Base-by-base conservation (phyloP, 169 alveolate species). In the Plasmodium inui region DNA sequence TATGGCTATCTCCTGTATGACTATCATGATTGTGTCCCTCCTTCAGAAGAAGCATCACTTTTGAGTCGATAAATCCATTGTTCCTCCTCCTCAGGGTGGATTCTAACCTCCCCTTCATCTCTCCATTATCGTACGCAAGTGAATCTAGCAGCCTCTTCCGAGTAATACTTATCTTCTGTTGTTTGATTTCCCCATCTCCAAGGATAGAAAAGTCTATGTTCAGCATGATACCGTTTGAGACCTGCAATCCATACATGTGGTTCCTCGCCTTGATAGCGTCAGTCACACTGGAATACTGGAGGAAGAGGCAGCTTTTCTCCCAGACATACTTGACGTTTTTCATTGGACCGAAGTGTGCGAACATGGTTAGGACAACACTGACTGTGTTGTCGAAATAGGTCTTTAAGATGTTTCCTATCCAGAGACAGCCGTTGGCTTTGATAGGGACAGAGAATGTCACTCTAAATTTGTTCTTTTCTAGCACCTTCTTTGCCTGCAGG, bases 341-440 rank as follows among this genome's bases (percentile, higher is more conserved):
- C 28, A 86, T 6, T 1, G 61, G 81, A 12, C 93, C 93, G 55
- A 86, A 86, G 10, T 73, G 41, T 5, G 7, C 50, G 55, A 86
- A 78, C 93, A 86, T 86, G 28, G 7, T 76, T 28, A 76, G 74
- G 10, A 86, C 41, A 1, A 86, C 28, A 22, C 14, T 55, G 1
- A 71, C 79, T 55, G 88, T 86, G 19, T 73, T 32, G 3, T 34
- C 9, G 76, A 74, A 86, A 86, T 50, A 76, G 76, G 26, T 86
- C 30, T 76, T 74, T 32, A 86, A 22, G 10, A 86, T 12, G n/a
- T 86, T 86, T n/a, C 93, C 93, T 53, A 86, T 50, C 93, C 93
- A 86, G 57, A 86, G 46, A 53, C 93, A 86, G 44, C 53, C 71
- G 79, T 86, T 86, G 0, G 93, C 74, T 76, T 86, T 86, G 44